Base-by-base conservation (phyloP, 176 grass and related monocot genomes). In the Zizania latifolia region DNA sequence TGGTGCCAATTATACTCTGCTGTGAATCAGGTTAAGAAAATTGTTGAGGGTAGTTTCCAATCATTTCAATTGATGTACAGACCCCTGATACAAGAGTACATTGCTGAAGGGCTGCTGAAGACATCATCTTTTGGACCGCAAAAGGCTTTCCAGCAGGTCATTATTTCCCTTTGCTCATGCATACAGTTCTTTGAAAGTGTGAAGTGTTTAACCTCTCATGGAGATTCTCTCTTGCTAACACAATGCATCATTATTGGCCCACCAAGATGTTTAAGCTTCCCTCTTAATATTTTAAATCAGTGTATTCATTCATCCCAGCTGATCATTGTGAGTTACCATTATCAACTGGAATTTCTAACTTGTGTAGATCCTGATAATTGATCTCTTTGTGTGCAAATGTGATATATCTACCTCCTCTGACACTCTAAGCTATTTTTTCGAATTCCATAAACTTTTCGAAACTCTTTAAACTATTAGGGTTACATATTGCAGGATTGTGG, bases 61-160 rank as follows among this genome's bases (percentile, higher is more conserved):
- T 86, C 87, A 62, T 97, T 97, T 72, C 87, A 86, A 70, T 66
- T 36, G 39, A 93, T 93, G 90, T 97, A 97, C 74, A 80, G 48
- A 68, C 80, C 90, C 7, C 43, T 84, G 54, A 69, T 97, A 78
- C 82, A 86, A n/a, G 90, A 93, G 43, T 88, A 89, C 62, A 70
- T 84, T 29, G 57, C 54, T 76, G 80, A 86, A 86, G 88, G 90
- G 68, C 30, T 97, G 51, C 63, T 97, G 68, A 83, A 86, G 75
- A 56, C 65, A 60, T 83, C 87, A 72, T 71, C 59, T 35, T 31
- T 48, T 17, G 77, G 82, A 73, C 79, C 85, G 4, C 83, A 66
- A 5, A 84, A 78, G 74, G 31, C 74, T 69, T 93, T 88, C 53
- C 84, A 70, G 61, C 93, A 93, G 90, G 90, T 90, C n/a, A 44